phyloP scores from a whole-genome alignment of 2,329 filamentous ascomycete genomes.

The Penicillium sp. region DNA sequence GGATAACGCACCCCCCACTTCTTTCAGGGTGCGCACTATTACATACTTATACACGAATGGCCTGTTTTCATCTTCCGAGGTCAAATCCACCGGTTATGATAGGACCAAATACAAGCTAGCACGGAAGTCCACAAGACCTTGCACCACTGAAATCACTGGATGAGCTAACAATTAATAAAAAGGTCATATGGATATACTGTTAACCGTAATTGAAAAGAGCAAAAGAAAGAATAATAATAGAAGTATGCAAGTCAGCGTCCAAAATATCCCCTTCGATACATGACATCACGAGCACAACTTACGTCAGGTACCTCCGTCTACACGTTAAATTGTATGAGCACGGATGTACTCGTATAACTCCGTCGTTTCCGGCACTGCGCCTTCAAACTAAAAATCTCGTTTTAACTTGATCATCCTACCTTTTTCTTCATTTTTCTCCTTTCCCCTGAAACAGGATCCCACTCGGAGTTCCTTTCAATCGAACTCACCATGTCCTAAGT shows the following conservation, averaged over 20 bases:
- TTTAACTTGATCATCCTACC: background rate
- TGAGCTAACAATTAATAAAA: too few relatives aligned
- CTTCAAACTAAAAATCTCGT: slow-evolving; percentile 6
- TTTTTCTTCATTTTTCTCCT: background rate
- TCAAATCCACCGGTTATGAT: background rate
- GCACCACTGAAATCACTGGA: too few relatives aligned
- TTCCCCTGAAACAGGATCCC: background rate
- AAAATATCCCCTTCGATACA: background rate
- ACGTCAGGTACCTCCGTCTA: slow-evolving; percentile 24
- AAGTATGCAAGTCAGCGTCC: background rate
- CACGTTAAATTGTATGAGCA: slow-evolving; percentile 14
- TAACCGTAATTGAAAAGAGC: background rate
- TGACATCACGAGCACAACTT: slow-evolving; percentile 27
- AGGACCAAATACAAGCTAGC: background rate
- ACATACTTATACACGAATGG: background rate
- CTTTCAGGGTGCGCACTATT: background rate
- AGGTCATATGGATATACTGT: background rate
- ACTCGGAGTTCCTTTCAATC: background rate
- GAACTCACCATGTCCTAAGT: slow-evolving; percentile 8
- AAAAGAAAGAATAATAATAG: background rate
- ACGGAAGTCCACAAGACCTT: too few relatives aligned
- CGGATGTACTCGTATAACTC: slow-evolving; percentile 16
- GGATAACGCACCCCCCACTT: background rate
- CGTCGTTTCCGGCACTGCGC: slow-evolving; percentile 22
- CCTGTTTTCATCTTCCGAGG: background rate